These are phyloP conservation scores for Puccinellia tenuiflora DNA, from an alignment of 176 grass and related monocot species.

Conservation along the genomic window DNA sequence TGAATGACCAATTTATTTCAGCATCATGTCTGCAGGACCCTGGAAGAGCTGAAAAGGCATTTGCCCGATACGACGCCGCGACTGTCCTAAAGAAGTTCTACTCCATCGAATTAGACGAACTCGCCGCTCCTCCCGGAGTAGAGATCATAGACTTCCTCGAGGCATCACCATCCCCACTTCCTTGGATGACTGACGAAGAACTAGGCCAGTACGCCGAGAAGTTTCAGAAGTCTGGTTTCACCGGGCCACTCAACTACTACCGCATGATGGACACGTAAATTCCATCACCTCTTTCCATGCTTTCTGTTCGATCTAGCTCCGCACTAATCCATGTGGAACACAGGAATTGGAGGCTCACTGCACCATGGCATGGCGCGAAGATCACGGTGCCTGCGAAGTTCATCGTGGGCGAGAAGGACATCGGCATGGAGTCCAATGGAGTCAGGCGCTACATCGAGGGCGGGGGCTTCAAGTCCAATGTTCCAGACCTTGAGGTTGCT, in stretches of 20 bases:
- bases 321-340: not conserved
- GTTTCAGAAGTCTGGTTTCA: slow-evolving; percentile 68
- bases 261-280: slow-evolving; percentile 44
- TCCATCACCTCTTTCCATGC: not conserved
- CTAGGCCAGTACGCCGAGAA: slow-evolving; percentile 38
- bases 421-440: slow-evolving; percentile 26
- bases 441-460: slow-evolving; percentile 30
- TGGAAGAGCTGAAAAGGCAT: slow-evolving; percentile 57
- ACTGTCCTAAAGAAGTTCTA: slow-evolving; percentile 59
- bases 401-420: slow-evolving; percentile 37
- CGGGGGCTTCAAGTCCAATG: slow-evolving; percentile 25
- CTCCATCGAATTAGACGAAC: slow-evolving; percentile 26
- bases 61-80: slow-evolving; percentile 35
- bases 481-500: slow-evolving; percentile 40
- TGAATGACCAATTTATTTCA: not conserved
- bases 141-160: slow-evolving; percentile 65
- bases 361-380: slow-evolving; percentile 46
- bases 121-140: slow-evolving; percentile 51
- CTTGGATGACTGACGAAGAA: slow-evolving; percentile 58
- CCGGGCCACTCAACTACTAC: slow-evolving; percentile 67
- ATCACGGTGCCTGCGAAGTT: slow-evolving; percentile 52
- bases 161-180: slow-evolving; percentile 24
- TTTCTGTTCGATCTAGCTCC: not conserved
- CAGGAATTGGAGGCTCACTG: slow-evolving; percentile 51
- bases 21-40: slow-evolving; percentile 35